A percentile compares a stretch with the other conserved stretches of the same genome.
These are phyloP conservation scores for Salix caprea DNA, from an alignment of 345 rosid species.

Conservation along the genomic window DNA sequence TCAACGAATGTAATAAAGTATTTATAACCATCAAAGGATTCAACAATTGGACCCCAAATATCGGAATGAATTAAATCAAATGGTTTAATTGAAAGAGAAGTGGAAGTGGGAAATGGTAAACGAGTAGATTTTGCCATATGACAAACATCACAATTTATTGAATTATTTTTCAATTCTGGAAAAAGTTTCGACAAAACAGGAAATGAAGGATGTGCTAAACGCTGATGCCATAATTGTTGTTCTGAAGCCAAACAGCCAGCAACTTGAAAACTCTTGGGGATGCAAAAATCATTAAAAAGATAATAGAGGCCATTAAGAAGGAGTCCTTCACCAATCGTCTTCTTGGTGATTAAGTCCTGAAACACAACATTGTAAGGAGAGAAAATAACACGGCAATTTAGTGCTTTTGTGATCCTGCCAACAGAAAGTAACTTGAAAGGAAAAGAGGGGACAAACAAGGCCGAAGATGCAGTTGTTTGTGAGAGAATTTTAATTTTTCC, in stretches of 20 bases:
- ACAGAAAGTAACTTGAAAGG: no score
- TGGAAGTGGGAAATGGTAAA: not conserved
- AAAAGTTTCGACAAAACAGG: no score
- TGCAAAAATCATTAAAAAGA: not conserved
- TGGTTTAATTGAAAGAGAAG: not conserved
- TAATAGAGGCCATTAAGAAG: not conserved
- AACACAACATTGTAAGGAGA: no score
- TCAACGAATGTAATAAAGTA: not conserved
- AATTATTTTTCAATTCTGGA: not conserved
- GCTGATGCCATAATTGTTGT: not conserved
- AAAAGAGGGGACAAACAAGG: no score
- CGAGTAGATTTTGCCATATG: not conserved
- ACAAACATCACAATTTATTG: not conserved
- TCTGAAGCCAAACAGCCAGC: not conserved
- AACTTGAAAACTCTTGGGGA: not conserved
- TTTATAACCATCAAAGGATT: not conserved
- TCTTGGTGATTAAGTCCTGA: no score
- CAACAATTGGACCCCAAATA: not conserved
- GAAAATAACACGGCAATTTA: no score
- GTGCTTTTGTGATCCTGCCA: no score
- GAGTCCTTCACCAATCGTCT: not conserved
- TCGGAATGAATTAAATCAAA: not conserved
- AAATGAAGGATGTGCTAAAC: not conserved
- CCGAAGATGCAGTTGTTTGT: no score
- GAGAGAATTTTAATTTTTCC: no score